Conservation (phyloP, 1,284 basidiomycete species). For the Cystobasidium slooffiae region DNA sequence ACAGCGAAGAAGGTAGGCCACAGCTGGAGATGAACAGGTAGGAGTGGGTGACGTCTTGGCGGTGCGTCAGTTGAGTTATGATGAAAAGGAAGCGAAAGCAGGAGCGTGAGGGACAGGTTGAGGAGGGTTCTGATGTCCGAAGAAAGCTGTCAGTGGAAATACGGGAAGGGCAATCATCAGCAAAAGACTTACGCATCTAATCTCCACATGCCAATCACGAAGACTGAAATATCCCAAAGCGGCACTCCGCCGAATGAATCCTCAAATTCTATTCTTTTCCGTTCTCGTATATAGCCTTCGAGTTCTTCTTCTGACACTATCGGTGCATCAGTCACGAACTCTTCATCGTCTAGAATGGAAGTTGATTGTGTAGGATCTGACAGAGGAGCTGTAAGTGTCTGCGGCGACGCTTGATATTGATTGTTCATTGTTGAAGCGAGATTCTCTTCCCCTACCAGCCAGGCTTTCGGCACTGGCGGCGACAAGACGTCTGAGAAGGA, state of each 20-base stretch:
- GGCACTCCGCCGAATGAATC: conserved; percentile 26
- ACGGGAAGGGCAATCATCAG: neutral
- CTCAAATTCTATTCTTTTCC: conserved; percentile 36
- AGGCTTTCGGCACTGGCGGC: conserved; percentile 4
- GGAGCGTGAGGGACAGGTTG: conserved; percentile 32
- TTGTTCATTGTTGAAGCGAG: neutral
- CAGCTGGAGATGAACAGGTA: conserved; percentile 20
- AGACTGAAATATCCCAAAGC: conserved; percentile 33
- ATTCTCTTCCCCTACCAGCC: conserved; percentile 43
- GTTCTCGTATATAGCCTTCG: conserved; percentile 25
- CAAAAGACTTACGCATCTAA: conserved; percentile 30
- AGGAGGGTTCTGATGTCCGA: conserved; percentile 27
- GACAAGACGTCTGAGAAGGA: conserved; percentile 20
- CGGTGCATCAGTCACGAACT: conserved; percentile 20
- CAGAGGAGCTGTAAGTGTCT: neutral
- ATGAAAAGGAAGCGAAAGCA: conserved; percentile 41
- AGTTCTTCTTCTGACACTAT: conserved; percentile 23
- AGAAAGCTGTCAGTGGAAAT: neutral
- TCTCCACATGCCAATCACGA: conserved; percentile 37
- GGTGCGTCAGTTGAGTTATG: conserved; percentile 7
- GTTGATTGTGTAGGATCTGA: neutral
- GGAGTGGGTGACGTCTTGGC: conserved; percentile 20
- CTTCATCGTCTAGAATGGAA: conserved; percentile 7
- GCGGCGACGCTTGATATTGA: neutral
- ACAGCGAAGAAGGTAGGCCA: conserved; percentile 39